phyloP scores from a whole-genome alignment of 768 basidiomycete genomes.

The Cubamyces sp. region DNA sequence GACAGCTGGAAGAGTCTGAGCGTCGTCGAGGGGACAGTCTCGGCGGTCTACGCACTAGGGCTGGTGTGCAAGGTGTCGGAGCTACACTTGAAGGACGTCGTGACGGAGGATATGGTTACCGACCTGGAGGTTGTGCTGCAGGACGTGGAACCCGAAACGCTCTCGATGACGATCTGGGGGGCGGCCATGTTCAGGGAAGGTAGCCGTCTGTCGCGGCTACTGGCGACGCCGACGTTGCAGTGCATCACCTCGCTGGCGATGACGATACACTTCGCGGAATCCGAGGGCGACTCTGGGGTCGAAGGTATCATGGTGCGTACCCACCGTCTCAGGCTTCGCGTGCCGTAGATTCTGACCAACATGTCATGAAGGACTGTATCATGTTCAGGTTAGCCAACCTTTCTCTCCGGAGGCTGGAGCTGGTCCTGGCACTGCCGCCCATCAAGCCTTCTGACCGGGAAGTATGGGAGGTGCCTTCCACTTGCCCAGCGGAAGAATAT shows the following conservation, averaged over 20 bases:
- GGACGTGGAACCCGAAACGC: slow-evolving; percentile 5
- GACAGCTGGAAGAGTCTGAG: slow-evolving; percentile 11
- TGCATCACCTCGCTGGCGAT: slow-evolving; percentile 1
- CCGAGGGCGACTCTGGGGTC: background rate
- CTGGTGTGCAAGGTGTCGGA: slow-evolving; percentile 14
- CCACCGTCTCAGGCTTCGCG: too few species aligned
- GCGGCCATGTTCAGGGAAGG: background rate
- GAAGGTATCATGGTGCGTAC: background rate
- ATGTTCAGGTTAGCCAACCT: background rate
- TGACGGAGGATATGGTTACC: background rate
- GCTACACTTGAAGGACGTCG: slow-evolving; percentile 3
- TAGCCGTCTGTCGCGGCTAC: background rate
- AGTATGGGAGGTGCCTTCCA: too few species aligned
- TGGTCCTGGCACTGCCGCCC: background rate
- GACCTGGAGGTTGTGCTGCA: background rate
- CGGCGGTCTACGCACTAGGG: slow-evolving; percentile 12
- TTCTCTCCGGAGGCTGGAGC: slow-evolving; percentile 6
- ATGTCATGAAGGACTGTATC: background rate
- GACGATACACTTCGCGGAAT: background rate
- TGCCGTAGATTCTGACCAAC: background rate
- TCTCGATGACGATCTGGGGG: background rate
- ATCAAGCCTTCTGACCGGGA: too few species aligned
- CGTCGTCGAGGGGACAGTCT: slow-evolving; percentile 14
- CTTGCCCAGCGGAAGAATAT: background rate
- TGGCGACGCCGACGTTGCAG: slow-evolving; percentile 1